Percentiles rank a stretch among this genome's conserved stretches.
phyloP scores from a whole-genome alignment of 306 rosid species.

The Ormosia semicastrata region DNA sequence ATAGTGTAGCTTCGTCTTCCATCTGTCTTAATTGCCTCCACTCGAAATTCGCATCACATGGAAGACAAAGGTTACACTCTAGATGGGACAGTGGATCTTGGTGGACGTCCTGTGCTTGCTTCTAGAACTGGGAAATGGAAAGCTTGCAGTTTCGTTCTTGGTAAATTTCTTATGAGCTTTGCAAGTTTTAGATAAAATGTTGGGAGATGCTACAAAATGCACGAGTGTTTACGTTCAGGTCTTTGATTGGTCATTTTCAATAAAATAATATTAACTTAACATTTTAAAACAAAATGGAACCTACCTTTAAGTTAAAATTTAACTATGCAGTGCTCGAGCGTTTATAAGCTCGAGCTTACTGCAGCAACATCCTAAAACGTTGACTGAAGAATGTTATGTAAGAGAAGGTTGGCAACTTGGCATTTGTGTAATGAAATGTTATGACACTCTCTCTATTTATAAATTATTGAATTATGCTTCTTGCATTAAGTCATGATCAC shows the following conservation, averaged over 20 bases:
- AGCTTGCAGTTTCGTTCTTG: conserved; percentile 71
- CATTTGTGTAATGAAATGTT: neutral
- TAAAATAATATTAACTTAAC: too few species aligned
- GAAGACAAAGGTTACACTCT: conserved; percentile 46
- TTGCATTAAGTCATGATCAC: neutral
- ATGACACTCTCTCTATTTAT: neutral
- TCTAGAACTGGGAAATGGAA: conserved; percentile 71
- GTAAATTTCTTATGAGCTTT: conserved; percentile 29
- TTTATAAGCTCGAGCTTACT: too few species aligned
- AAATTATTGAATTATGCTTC: neutral
- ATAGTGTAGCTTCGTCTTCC: neutral
- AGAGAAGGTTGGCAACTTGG: neutral
- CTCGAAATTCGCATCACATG: conserved; percentile 19
- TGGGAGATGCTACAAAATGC: too few species aligned
- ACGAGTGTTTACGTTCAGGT: too few species aligned
- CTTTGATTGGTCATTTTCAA: too few species aligned
- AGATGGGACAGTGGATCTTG: conserved; percentile 76
- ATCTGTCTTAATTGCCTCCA: neutral
- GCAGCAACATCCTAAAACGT: too few species aligned
- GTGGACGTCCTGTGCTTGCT: conserved; percentile 57
- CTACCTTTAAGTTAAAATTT: too few species aligned
- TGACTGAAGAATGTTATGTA: neutral
- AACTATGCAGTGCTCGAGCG: too few species aligned
- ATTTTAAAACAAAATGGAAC: too few species aligned
- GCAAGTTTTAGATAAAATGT: neutral